These are phyloP conservation scores for Rhodamnia argentea DNA, from an alignment of 345 rosid genomes.

Conservation along the genomic window DNA sequence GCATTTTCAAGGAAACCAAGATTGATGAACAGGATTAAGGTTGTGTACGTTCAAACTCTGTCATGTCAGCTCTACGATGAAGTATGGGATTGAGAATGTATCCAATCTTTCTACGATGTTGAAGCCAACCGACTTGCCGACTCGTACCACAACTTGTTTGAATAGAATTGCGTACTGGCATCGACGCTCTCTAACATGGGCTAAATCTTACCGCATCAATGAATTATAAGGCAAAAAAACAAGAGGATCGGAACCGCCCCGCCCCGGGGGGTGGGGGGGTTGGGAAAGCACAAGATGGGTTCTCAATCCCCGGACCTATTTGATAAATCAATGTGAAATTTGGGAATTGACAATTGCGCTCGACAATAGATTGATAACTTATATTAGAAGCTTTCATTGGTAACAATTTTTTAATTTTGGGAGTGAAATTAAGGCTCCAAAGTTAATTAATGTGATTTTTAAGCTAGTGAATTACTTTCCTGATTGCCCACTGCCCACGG, in stretches of 20 bases:
- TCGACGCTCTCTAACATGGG: neutral
- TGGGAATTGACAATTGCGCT: neutral
- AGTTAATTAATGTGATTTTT: neutral
- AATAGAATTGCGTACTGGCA: neutral
- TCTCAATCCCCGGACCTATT: neutral
- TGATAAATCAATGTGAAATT: neutral
- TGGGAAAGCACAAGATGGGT: neutral
- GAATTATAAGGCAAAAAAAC: neutral
- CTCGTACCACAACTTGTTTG: neutral
- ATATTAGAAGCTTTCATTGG: neutral
- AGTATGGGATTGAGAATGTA: neutral
- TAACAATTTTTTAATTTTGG: rapidly evolving
- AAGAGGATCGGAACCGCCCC: neutral
- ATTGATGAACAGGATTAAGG: neutral
- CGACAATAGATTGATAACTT: neutral
- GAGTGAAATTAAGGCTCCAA: neutral
- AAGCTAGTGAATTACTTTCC: neutral
- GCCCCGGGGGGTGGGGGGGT: too few species aligned
- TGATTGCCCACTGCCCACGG: too few species aligned
- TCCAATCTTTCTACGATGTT: neutral
- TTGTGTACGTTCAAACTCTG: neutral
- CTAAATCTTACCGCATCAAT: neutral
- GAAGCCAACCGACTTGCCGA: neutral
- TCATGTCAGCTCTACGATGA: too few species aligned
- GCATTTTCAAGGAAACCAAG: neutral